Percentiles rank a stretch among this genome's conserved stretches.
These are phyloP conservation scores for Pisolithus orientalis DNA, from an alignment of 768 basidiomycete genomes.

Conservation along the genomic window DNA sequence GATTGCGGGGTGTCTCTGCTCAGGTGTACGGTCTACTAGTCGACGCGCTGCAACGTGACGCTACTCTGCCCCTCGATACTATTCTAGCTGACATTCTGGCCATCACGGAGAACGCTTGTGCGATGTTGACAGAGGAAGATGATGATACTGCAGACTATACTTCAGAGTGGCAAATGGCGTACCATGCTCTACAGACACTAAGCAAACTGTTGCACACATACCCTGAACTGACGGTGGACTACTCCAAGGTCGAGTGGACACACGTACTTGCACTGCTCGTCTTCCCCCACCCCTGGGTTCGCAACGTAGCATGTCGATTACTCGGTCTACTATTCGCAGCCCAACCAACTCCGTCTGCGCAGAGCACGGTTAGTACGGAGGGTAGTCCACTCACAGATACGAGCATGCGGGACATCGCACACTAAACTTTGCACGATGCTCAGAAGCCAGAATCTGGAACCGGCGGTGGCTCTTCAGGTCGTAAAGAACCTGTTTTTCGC, in stretches of 20 bases:
- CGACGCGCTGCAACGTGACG: conserved; percentile 53
- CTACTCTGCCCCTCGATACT: conserved; percentile 36
- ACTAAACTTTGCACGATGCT: conserved; percentile 72
- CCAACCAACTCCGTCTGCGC: conserved; percentile 29
- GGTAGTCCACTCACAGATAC: conserved; percentile 44
- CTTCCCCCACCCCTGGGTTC: conserved; percentile 94
- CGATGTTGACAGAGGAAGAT: conserved; percentile 30
- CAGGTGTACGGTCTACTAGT: conserved; percentile 82
- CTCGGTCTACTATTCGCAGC: conserved; percentile 65
- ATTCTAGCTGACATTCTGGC: conserved; percentile 54
- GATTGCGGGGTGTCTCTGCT: conserved; percentile 65
- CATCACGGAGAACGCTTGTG: conserved; percentile 10
- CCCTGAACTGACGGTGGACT: conserved; percentile 41
- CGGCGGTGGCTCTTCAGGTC: conserved; percentile 67
- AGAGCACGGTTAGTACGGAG: neutral
- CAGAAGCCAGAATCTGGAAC: conserved; percentile 74
- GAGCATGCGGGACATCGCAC: conserved; percentile 64
- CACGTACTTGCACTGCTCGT: conserved; percentile 59
- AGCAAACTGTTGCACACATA: conserved; percentile 56
- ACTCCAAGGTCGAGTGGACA: conserved; percentile 54
- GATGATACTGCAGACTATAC: conserved; percentile 46
- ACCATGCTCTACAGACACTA: conserved; percentile 67
- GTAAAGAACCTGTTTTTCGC: conserved; percentile 92
- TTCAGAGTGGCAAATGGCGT: conserved; percentile 75
- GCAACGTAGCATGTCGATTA: conserved; percentile 70